phyloP scores from a whole-genome alignment of 2,329 filamentous ascomycete species.

The Pestalotiopsis sp. region DNA sequence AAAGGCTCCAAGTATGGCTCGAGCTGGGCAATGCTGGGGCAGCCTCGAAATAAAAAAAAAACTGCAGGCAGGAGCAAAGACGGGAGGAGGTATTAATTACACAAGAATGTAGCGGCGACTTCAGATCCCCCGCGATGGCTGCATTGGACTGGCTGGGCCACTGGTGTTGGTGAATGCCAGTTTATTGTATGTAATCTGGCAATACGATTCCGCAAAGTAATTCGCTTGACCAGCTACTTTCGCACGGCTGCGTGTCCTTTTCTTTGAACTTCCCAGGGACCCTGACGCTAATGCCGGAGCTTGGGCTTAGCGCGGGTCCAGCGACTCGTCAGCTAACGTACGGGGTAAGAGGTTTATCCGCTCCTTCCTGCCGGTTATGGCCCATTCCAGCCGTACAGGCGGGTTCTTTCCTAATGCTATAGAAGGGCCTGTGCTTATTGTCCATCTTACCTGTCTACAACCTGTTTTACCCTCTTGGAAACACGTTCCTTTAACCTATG shows the following conservation, averaged over 20 bases:
- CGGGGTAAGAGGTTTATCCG: constrained; percentile 1
- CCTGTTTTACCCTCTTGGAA: background rate
- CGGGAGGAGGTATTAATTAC: background rate
- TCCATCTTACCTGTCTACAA: background rate
- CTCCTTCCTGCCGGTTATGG: background rate
- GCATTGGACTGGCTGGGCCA: constrained; percentile 7
- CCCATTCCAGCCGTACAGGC: background rate
- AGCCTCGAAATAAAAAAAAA: background rate
- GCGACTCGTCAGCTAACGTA: constrained; percentile 1
- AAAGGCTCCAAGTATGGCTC: background rate
- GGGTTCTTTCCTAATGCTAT: background rate
- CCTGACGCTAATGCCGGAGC: constrained; percentile 10
- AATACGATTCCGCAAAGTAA: background rate
- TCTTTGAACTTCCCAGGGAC: constrained; percentile 5
- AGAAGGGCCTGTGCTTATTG: background rate
- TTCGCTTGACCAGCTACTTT: background rate
- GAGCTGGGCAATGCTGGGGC: constrained; percentile 4
- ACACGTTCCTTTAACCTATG: background rate
- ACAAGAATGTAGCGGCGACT: constrained; percentile 1
- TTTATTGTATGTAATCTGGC: background rate
- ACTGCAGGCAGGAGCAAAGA: constrained; percentile 2
- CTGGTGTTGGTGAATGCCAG: background rate
- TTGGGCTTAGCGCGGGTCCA: constrained; percentile 3
- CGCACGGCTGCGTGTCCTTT: constrained; percentile 8
- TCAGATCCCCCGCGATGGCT: constrained; percentile 6